Conservation (phyloP, 2,329 filamentous ascomycete species). For the Xylariaceae sp. region DNA sequence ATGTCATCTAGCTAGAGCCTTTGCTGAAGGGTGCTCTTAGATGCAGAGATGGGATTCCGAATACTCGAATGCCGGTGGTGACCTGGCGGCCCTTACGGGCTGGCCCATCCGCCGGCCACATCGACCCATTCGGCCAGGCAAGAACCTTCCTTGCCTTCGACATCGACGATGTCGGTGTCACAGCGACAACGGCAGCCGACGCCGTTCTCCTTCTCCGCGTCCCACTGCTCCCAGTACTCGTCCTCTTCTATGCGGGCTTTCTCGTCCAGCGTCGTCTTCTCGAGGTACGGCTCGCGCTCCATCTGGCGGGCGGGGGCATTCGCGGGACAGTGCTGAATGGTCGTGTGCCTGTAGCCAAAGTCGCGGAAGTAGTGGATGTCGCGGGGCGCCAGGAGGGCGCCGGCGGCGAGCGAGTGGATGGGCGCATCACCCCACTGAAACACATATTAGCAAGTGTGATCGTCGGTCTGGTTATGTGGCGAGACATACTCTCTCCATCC, state of each 20-base stretch:
- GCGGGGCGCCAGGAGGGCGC: constrained; percentile 68
- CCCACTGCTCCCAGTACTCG: constrained; percentile 87
- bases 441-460: constrained; percentile 25
- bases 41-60: too few relatives aligned
- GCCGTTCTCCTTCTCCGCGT: constrained; percentile 86
- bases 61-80: too few relatives aligned
- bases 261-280: constrained; percentile 72
- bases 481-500: constrained; percentile 82
- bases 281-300: constrained; percentile 69
- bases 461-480: neutral
- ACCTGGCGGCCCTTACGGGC: too few relatives aligned
- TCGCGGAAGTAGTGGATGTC: constrained; percentile 99
- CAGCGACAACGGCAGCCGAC: constrained; percentile 95
- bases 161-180: constrained; percentile 94
- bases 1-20: too few relatives aligned
- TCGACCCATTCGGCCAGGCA: constrained; percentile 96
- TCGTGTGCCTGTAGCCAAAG: constrained; percentile 96
- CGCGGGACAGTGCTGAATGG: constrained; percentile 95
- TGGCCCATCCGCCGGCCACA: constrained; percentile 86
- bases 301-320: constrained; percentile 88
- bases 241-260: constrained; percentile 86
- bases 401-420: constrained; percentile 93
- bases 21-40: too few relatives aligned
- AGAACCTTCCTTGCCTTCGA: constrained; percentile 94
- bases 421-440: constrained; percentile 93